Base-by-base conservation (phyloP, 371 early-diverging fungal species). In the Mortierella sp. region DNA sequence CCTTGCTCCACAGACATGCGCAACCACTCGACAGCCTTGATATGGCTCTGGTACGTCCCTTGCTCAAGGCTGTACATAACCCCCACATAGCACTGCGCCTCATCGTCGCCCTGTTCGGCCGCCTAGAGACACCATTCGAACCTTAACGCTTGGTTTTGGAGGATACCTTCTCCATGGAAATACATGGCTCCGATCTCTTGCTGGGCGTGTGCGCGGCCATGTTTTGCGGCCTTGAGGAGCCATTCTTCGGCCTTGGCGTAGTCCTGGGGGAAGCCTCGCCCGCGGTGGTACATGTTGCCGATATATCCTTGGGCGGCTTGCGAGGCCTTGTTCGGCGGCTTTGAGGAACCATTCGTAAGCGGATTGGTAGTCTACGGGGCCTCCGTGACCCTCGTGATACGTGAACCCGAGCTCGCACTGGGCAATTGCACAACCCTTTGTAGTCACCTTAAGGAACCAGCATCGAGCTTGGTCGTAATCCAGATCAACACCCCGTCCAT, bases 141-240 rank as follows among this genome's bases (percentile, higher is more conserved):
- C 2, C 38, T 24, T 3, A 68, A 3, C 7, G 68, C 4, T 2
- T 3, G 7, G 43, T 68, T 24, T 10, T 24, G 41, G 0, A 8
- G 24, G 21, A 68, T 41, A 35, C 41, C 68, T 3, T 38, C 10
- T n/a, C 38, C 74, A 43, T 24, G 14, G 12, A n/a, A 8, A 24
- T 38, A 73, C 55, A 77, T 71, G 44, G 43, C 48, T 1, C 95
- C 96, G 10, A 95, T 84, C 75, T 93, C 93, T 85, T 92, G 91
- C 21, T 74, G 75, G 2, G 63, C 75, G 4, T 27, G 2, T 21
- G 29, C 75, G 16, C 5, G 12, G 7, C 75, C 75, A 44, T 63
- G 58, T 16, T 60, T n/a, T 21, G 79, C 74, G 4, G 79, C 60
- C 68, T 76, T 68, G 68, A 68, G 21, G 21, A 68, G 8, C 24